Conservation (phyloP, 805 yeast species). For the Wickerhamomyces rabaulensis region DNA sequence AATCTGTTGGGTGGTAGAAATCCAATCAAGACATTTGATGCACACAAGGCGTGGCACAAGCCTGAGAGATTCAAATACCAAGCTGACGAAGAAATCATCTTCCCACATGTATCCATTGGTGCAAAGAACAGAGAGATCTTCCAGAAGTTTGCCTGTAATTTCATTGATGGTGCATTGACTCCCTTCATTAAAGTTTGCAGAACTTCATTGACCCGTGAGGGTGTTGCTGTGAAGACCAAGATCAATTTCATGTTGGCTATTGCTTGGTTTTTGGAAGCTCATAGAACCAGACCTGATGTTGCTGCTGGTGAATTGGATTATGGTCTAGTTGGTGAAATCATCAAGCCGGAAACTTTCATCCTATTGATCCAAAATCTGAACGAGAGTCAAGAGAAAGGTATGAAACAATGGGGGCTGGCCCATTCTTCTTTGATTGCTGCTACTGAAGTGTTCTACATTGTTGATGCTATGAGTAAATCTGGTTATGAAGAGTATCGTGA, state of each 20-base stretch:
- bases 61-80: constrained; percentile 25
- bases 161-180: constrained; percentile 73
- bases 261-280: constrained; percentile 75
- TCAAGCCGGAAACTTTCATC: constrained; percentile 57
- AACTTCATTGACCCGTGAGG: constrained; percentile 39
- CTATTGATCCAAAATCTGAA: constrained; percentile 38
- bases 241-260: constrained; percentile 51
- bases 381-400: constrained; percentile 30
- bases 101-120: constrained; percentile 24
- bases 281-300: constrained; percentile 34
- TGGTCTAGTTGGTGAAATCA: constrained; percentile 46
- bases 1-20: constrained; percentile 47
- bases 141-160: constrained; percentile 45
- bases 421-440: constrained; percentile 69
- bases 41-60: constrained; percentile 60
- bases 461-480: constrained; percentile 36
- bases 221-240: constrained; percentile 26
- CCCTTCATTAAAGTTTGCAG: constrained; percentile 39
- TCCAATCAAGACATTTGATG: constrained; percentile 61
- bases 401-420: constrained; percentile 50
- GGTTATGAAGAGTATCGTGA: constrained; percentile 42
- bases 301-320: constrained; percentile 27
- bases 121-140: constrained; percentile 6
- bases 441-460: constrained; percentile 49
- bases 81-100: constrained; percentile 24